A percentile compares a stretch with the other conserved stretches of the same genome.
phyloP scores from a whole-genome alignment of 768 basidiomycete genomes.

The Terana coerulea region DNA sequence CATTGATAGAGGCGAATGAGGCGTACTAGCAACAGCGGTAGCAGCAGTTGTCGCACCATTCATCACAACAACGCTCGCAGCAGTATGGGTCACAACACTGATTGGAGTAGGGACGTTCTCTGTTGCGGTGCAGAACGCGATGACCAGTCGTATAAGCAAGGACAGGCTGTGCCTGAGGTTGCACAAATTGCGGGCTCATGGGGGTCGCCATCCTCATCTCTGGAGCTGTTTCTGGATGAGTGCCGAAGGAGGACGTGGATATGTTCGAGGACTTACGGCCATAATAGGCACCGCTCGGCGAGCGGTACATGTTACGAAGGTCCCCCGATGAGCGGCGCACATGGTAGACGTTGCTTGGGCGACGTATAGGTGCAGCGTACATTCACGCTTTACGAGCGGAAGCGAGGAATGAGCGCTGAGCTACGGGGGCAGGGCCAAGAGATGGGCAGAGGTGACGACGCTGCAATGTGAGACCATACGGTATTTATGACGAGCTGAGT shows the following conservation, averaged over 20 bases:
- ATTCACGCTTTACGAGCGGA: conserved; percentile 9
- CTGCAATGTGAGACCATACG: neutral
- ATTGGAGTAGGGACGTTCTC: neutral
- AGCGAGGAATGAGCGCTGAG: neutral
- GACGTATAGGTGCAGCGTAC: conserved; percentile 19
- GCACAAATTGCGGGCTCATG: conserved; percentile 20
- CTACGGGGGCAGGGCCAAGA: neutral
- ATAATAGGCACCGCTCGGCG: conserved; percentile 21
- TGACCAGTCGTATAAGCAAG: conserved; percentile 22
- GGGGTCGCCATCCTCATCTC: conserved; percentile 24
- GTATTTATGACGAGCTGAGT: conserved; percentile 18
- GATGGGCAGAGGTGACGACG: neutral
- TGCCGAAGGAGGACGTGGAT: too few relatives aligned
- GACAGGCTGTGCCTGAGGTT: conserved; percentile 20
- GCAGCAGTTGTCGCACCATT: conserved; percentile 16
- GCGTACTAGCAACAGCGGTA: conserved; percentile 12
- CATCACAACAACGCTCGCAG: conserved; percentile 14
- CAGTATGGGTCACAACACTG: conserved; percentile 14
- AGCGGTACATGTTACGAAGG: conserved; percentile 19
- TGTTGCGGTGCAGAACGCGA: conserved; percentile 14
- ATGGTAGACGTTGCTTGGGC: conserved; percentile 22
- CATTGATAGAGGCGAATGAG: neutral
- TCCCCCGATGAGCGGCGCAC: conserved; percentile 17
- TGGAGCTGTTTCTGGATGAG: conserved; percentile 10
- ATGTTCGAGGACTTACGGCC: conserved; percentile 20